phyloP scores from a whole-genome alignment of 257 asterid genomes.

The Asclepias syriaca region DNA sequence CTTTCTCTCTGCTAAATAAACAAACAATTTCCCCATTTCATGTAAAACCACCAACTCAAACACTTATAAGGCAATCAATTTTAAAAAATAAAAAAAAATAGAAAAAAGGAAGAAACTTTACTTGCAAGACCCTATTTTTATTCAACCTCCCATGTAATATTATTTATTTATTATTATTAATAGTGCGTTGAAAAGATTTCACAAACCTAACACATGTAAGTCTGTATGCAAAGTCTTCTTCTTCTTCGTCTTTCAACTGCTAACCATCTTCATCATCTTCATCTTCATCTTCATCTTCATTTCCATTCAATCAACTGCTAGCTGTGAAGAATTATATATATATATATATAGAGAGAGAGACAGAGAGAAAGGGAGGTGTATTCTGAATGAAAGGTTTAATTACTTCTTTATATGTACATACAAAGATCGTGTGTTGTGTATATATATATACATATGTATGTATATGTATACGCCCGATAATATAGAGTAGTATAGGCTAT shows the following conservation, averaged over 20 bases:
- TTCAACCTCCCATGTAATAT: constrained; percentile 1
- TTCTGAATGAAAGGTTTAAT: too few species aligned
- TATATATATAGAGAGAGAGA: neutral
- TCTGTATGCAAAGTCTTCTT: neutral
- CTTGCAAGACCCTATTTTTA: constrained; percentile 3
- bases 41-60: neutral
- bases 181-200: neutral
- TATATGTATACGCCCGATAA: neutral
- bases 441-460: too few species aligned
- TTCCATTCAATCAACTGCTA: neutral
- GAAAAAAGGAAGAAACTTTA: neutral
- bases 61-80: neutral
- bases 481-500: neutral
- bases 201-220: constrained; percentile 10
- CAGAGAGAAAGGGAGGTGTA: too few species aligned
- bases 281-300: neutral
- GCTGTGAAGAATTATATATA: neutral
- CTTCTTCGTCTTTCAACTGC: constrained; percentile 4
- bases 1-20: neutral
- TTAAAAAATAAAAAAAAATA: neutral
- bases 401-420: too few species aligned
- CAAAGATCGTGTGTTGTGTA: too few species aligned
- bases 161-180: neutral
- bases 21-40: neutral
- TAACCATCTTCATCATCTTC: neutral